Percentiles rank a stretch among this genome's conserved stretches.
These are phyloP conservation scores for Scedosporium boydii DNA, from an alignment of 2,329 filamentous ascomycete genomes.

Conservation along the genomic window DNA sequence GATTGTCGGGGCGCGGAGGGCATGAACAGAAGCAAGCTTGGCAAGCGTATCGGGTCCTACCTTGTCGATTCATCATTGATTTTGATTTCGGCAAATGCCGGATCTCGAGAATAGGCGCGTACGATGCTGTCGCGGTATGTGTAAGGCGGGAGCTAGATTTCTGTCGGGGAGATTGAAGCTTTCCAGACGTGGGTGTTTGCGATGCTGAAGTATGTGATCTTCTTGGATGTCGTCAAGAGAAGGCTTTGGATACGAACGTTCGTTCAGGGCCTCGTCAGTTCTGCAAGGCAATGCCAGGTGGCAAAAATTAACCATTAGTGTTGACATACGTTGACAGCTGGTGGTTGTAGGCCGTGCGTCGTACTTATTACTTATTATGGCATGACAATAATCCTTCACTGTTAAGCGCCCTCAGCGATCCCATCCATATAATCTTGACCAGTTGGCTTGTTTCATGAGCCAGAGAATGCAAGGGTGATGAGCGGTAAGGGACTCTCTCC, in stretches of 20 bases:
- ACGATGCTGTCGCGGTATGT: constrained; percentile 9
- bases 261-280: constrained; percentile 1
- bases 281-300: constrained; percentile 5
- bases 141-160: not conserved
- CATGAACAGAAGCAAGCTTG: not conserved
- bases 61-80: constrained; percentile 49
- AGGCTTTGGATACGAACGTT: constrained; percentile 6
- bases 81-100: not conserved
- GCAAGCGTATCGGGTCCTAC: constrained; percentile 29
- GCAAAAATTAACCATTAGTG: not conserved
- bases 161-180: not conserved
- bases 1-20: constrained; percentile 13
- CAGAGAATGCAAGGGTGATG: too few species aligned
- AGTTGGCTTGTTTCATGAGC: not conserved
- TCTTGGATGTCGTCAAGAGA: constrained; percentile 4
- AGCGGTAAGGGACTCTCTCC: too few species aligned
- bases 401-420: too few species aligned
- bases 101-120: constrained; percentile 14
- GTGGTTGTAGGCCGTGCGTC: not conserved
- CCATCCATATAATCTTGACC: not conserved
- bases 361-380: not conserved
- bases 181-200: not conserved
- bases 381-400: too few species aligned
- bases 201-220: constrained; percentile 1
- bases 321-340: not conserved